phyloP scores from a whole-genome alignment of 306 rosid species.

The Rubus parviflorus region DNA sequence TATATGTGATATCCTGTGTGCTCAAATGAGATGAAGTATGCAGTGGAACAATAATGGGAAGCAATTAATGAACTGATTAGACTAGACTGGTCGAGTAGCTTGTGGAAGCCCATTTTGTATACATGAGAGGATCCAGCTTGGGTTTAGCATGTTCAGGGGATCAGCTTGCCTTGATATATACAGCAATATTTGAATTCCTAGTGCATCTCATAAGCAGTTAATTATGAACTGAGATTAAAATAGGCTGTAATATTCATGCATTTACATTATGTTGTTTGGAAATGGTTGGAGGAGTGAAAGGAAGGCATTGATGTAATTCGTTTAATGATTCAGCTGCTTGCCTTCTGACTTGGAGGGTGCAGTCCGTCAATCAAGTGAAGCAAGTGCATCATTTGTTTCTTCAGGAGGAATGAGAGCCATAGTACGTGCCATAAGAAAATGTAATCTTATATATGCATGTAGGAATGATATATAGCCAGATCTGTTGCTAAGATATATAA shows the following conservation, averaged over 20 bases:
- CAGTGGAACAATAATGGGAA: not conserved
- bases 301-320: constrained; percentile 25
- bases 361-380: constrained; percentile 80
- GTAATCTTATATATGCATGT: constrained; percentile 14
- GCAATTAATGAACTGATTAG: not conserved
- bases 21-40: not conserved
- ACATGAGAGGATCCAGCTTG: not conserved
- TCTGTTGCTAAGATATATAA: not conserved
- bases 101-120: not conserved
- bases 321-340: constrained; percentile 72
- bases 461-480: not conserved
- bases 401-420: constrained; percentile 94
- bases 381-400: constrained; percentile 66
- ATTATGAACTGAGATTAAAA: not conserved
- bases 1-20: not conserved
- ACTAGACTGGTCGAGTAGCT: not conserved
- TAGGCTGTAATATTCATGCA: not conserved
- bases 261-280: constrained; percentile 13
- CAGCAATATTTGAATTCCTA: not conserved
- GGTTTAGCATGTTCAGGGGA: not conserved
- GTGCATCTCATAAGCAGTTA: not conserved
- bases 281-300: constrained; percentile 18
- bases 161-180: not conserved
- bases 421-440: constrained; percentile 46
- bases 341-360: constrained; percentile 95